Evolutionary conservation across 2,329 filamentous ascomycete species (phyloP).

Genomic region (Beauveria sp.): DNA sequence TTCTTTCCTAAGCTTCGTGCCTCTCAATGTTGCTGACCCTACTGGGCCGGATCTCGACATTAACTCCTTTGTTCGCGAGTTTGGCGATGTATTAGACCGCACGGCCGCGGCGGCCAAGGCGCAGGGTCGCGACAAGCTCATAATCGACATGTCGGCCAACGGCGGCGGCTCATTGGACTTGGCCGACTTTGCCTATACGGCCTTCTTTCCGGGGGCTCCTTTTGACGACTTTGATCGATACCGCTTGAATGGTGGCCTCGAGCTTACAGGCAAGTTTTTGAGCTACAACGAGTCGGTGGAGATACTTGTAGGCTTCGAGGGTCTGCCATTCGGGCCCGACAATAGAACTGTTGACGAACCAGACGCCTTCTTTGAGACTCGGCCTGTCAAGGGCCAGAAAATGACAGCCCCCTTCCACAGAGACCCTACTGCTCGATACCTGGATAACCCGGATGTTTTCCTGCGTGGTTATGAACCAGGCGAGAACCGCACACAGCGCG

Average conservation of each 20-base stretch:
- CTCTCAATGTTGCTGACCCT: neutral
- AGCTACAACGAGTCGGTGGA: neutral
- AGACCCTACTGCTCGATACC: neutral
- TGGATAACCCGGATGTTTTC: neutral
- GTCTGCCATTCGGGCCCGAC: neutral
- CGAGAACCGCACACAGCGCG: neutral
- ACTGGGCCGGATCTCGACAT: conserved; percentile 13
- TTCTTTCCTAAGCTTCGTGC: conserved; percentile 16
- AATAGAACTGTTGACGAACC: neutral
- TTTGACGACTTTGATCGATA: conserved; percentile 4
- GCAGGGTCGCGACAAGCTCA: conserved; percentile 46
- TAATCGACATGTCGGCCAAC: conserved; percentile 55
- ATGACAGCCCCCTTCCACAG: neutral
- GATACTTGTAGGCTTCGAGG: neutral
- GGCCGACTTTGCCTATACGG: conserved; percentile 1
- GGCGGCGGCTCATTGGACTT: conserved; percentile 38
- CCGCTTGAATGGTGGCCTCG: neutral
- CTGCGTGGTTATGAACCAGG: neutral
- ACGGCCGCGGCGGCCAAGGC: conserved; percentile 26
- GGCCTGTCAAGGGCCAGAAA: neutral
- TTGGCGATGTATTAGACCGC: conserved; percentile 29
- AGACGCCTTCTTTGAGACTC: neutral
- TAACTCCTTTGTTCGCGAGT: conserved; percentile 21
- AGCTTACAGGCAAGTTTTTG: neutral
- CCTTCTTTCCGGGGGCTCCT: neutral